Conservation (phyloP, 2,329 filamentous ascomycete genomes). For the Pyrenophora tritici-repentis region DNA sequence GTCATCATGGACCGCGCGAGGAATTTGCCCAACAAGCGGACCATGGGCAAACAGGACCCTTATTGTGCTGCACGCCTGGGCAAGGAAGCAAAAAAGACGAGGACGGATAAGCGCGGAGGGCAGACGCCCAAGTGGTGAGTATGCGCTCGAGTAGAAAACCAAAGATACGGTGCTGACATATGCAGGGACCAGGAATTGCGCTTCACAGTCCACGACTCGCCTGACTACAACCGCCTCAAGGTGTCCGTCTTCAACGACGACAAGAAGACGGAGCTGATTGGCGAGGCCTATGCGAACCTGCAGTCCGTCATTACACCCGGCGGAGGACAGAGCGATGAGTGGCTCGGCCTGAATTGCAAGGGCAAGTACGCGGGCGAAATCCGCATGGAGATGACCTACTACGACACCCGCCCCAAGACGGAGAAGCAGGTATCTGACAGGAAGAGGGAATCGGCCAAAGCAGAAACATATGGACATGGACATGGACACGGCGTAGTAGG, state of each 20-base stretch:
- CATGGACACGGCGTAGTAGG: slow-evolving; percentile 45
- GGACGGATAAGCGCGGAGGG: slow-evolving; percentile 88
- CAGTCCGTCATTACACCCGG: slow-evolving; percentile 79
- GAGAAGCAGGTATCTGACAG: slow-evolving; percentile 68
- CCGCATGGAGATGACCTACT: slow-evolving; percentile 93
- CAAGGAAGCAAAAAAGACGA: slow-evolving; percentile 97
- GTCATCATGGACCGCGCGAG: slow-evolving; percentile 92
- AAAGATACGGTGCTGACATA: slow-evolving; percentile 15
- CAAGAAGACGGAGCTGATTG: slow-evolving; percentile 95
- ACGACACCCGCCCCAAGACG: slow-evolving; percentile 82
- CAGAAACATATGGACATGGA: slow-evolving; percentile 35
- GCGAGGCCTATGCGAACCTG: slow-evolving; percentile 88
- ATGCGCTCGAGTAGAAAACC: neutral
- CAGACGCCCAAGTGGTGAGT: slow-evolving; percentile 93
- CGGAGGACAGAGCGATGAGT: slow-evolving; percentile 91
- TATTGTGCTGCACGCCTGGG: slow-evolving; percentile 93
- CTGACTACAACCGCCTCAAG: slow-evolving; percentile 95
- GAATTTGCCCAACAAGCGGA: slow-evolving; percentile 95
- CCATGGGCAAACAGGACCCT: slow-evolving; percentile 97
- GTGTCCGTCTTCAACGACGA: slow-evolving; percentile 97
- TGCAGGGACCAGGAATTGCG: slow-evolving; percentile 94
- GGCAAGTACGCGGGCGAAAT: slow-evolving; percentile 97
- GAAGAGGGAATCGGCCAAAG: slow-evolving; percentile 50
- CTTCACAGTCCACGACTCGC: slow-evolving; percentile 93
- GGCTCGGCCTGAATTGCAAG: slow-evolving; percentile 85